Conservation (phyloP, 768 basidiomycete species). For the Leccinum aurantiacum region DNA sequence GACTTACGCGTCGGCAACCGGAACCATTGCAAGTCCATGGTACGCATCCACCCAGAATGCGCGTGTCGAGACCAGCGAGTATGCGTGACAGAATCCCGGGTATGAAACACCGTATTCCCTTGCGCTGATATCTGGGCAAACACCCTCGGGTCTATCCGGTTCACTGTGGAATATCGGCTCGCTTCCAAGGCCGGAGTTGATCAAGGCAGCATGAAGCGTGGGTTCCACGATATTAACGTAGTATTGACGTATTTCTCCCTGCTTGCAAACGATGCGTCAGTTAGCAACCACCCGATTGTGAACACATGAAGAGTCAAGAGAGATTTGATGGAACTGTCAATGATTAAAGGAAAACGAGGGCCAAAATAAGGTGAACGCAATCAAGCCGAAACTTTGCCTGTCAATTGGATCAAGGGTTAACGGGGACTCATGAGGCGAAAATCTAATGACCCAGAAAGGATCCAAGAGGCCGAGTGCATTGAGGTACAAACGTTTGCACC, state of each 20-base stretch:
- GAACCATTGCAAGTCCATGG: constrained; percentile 80
- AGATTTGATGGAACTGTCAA: constrained; percentile 6
- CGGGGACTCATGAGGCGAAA: constrained; percentile 8
- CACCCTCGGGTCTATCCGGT: neutral
- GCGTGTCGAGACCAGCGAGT: constrained; percentile 72
- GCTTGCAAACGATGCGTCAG: constrained; percentile 22
- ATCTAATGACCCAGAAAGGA: constrained; percentile 8
- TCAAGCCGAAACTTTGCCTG: neutral
- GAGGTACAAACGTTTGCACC: constrained; percentile 6
- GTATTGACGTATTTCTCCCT: constrained; percentile 38
- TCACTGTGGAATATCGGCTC: neutral
- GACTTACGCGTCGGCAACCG: constrained; percentile 78
- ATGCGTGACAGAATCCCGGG: constrained; percentile 36
- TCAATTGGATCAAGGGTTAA: constrained; percentile 20
- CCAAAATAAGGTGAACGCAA: constrained; percentile 10
- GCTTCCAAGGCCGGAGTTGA: constrained; percentile 5
- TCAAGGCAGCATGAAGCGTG: constrained; percentile 25
- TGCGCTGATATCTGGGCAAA: neutral
- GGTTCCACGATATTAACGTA: constrained; percentile 30
- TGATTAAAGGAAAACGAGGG: constrained; percentile 9
- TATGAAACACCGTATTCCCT: constrained; percentile 22
- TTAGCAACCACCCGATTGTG: constrained; percentile 7
- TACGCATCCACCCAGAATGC: constrained; percentile 83
- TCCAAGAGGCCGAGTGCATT: constrained; percentile 4
- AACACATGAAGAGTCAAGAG: constrained; percentile 10